Conservation (phyloP, 1,284 basidiomycete species). For the Somion occarium region DNA sequence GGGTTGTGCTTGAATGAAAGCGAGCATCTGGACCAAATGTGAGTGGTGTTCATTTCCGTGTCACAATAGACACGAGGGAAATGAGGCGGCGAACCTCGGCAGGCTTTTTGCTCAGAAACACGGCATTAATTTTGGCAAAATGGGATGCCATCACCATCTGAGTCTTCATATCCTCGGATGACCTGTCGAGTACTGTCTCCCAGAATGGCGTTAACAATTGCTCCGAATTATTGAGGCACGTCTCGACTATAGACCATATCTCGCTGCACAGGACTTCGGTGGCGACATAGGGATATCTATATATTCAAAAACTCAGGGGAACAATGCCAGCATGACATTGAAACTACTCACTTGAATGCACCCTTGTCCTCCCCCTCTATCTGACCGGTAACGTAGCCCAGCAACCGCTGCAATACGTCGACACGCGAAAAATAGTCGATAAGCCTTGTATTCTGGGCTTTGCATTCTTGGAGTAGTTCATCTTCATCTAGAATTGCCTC, state of each 20-base stretch:
- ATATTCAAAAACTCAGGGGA: conserved; percentile 3
- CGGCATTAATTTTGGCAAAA: conserved; percentile 86
- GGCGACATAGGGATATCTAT: conserved; percentile 89
- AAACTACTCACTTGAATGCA: conserved; percentile 64
- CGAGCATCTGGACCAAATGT: conserved; percentile 69
- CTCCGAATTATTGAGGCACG: conserved; percentile 71
- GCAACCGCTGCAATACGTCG: conserved; percentile 74
- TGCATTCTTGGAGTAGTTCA: conserved; percentile 93
- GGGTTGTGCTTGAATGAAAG: conserved; percentile 84
- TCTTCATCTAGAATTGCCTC: conserved; percentile 94
- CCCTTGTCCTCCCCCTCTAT: conserved; percentile 76
- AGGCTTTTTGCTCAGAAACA: conserved; percentile 85
- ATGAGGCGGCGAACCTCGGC: conserved; percentile 57
- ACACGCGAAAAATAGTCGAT: conserved; percentile 81
- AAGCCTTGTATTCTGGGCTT: conserved; percentile 87
- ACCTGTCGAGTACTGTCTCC: conserved; percentile 83
- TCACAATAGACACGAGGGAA: background rate
- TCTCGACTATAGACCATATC: conserved; percentile 92
- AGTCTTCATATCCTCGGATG: conserved; percentile 75
- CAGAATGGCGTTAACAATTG: conserved; percentile 84
- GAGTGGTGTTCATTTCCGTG: conserved; percentile 7
- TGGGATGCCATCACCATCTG: conserved; percentile 75
- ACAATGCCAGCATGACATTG: conserved; percentile 1
- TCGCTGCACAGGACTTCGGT: conserved; percentile 96
- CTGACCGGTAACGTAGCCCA: conserved; percentile 83